Percentiles rank a stretch among this genome's conserved stretches.
Evolutionary conservation across 345 rosid species (phyloP).

Genomic region (Eutrema japonicum): DNA sequence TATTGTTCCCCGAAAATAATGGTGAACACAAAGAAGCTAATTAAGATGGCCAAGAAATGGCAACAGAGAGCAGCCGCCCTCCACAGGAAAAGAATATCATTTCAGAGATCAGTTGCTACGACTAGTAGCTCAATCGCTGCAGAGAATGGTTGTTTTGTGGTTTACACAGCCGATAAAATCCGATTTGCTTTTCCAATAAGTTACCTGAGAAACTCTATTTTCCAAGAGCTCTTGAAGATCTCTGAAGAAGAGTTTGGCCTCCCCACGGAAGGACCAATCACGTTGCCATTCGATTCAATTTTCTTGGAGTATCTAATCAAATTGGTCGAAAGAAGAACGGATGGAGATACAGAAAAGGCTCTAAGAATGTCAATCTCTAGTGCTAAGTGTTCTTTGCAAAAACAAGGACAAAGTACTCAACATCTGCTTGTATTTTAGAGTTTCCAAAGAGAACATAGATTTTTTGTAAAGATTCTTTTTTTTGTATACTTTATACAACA

Average conservation of each 20-base stretch:
- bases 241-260: constrained; percentile 51
- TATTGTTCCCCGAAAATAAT: neutral
- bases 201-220: constrained; percentile 36
- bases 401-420: constrained; percentile 19
- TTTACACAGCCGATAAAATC: constrained; percentile 37
- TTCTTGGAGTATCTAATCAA: constrained; percentile 43
- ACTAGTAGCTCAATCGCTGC: neutral
- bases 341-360: constrained; percentile 34
- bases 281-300: constrained; percentile 38
- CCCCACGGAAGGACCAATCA: constrained; percentile 37
- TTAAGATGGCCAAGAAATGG: constrained; percentile 41
- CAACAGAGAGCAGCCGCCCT: constrained; percentile 26
- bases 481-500: constrained; percentile 5
- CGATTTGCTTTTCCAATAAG: constrained; percentile 28
- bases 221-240: constrained; percentile 46
- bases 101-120: neutral
- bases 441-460: neutral
- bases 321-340: neutral
- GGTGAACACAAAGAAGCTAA: constrained; percentile 28
- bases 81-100: constrained; percentile 31
- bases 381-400: constrained; percentile 11
- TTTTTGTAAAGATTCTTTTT: neutral
- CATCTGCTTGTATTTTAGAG: constrained; percentile 33
- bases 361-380: constrained; percentile 24
- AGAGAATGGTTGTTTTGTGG: constrained; percentile 45